These are phyloP conservation scores for Ceratocystis destructans DNA, from an alignment of 2,329 filamentous ascomycete genomes.

Conservation along the genomic window DNA sequence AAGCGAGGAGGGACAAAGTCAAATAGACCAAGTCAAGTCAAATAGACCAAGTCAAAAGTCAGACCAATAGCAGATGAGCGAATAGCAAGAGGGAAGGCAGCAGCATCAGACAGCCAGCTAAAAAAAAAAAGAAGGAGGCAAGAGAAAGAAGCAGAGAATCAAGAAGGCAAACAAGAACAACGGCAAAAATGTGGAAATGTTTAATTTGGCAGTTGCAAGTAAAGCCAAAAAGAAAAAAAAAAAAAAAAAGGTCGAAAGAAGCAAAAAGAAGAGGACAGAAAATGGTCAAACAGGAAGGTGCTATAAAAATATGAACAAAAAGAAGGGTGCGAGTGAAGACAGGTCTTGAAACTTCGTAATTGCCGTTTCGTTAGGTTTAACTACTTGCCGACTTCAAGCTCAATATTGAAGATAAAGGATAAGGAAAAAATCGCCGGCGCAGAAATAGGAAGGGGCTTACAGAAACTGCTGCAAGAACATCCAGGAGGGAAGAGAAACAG, in stretches of 20 bases:
- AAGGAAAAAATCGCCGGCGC: neutral
- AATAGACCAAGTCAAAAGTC: neutral
- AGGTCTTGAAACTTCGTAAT: too few relatives aligned
- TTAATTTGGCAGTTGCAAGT: neutral
- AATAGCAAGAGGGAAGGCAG: constrained; percentile 11
- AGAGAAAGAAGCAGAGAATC: constrained; percentile 2
- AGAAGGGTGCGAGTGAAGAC: too few relatives aligned
- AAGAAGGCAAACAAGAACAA: neutral
- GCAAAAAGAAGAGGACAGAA: neutral
- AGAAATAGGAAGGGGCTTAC: constrained; percentile 4
- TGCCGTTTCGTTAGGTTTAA: too few relatives aligned
- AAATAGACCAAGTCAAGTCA: neutral
- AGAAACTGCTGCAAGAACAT: constrained; percentile 11
- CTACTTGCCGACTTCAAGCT: too few relatives aligned
- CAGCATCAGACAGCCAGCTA: neutral
- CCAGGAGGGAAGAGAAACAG: constrained; percentile 18
- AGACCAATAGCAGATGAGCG: constrained; percentile 9
- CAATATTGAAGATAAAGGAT: neutral
- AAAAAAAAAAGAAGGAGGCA: constrained; percentile 5
- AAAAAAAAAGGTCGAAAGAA: neutral
- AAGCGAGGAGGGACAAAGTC: constrained; percentile 5
- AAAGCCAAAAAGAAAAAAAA: neutral
- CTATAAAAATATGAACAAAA: neutral
- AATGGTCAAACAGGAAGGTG: neutral
- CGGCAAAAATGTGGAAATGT: constrained; percentile 1